phyloP scores from a whole-genome alignment of 164 flowering plant genomes.

The Vitis rupestris region DNA sequence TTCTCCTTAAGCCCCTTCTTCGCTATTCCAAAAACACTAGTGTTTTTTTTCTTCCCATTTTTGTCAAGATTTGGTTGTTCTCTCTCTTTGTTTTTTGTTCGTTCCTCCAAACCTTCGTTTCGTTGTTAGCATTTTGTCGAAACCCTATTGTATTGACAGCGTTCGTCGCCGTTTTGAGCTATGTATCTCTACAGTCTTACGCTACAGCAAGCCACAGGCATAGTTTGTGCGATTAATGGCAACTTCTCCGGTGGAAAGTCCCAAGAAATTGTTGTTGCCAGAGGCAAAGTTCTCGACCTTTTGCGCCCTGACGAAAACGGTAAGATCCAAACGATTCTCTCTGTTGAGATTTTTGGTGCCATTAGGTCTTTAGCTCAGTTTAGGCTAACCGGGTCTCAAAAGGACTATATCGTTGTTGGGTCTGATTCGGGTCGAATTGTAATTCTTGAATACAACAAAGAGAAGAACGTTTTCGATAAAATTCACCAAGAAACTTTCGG shows the following conservation, averaged over 20 bases:
- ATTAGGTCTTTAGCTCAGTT: slow-evolving; percentile 85
- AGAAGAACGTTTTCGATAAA: slow-evolving; percentile 78
- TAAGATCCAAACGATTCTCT: slow-evolving; percentile 80
- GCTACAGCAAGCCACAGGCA: slow-evolving; percentile 85
- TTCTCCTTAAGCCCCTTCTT: background rate
- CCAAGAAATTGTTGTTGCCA: slow-evolving; percentile 86
- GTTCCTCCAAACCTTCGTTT: background rate
- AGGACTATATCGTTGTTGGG: slow-evolving; percentile 92
- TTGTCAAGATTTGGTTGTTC: background rate
- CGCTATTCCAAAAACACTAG: background rate
- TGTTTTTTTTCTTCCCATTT: background rate
- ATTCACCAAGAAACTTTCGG: slow-evolving; percentile 96
- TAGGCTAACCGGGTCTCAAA: slow-evolving; percentile 84
- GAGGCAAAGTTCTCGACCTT: slow-evolving; percentile 92
- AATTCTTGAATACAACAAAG: slow-evolving; percentile 85
- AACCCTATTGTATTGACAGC: no score
- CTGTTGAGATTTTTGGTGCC: slow-evolving; percentile 86
- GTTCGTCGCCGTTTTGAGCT: background rate
- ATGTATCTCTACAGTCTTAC: slow-evolving; percentile 96
- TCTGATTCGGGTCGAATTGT: slow-evolving; percentile 96
- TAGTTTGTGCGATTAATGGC: slow-evolving; percentile 82
- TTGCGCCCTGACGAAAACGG: slow-evolving; percentile 91
- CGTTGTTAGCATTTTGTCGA: no score
- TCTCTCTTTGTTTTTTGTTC: no score
- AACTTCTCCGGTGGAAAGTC: slow-evolving; percentile 83